phyloP scores from a whole-genome alignment of 129 eudicot genomes.

The Pulicaria dysenterica region DNA sequence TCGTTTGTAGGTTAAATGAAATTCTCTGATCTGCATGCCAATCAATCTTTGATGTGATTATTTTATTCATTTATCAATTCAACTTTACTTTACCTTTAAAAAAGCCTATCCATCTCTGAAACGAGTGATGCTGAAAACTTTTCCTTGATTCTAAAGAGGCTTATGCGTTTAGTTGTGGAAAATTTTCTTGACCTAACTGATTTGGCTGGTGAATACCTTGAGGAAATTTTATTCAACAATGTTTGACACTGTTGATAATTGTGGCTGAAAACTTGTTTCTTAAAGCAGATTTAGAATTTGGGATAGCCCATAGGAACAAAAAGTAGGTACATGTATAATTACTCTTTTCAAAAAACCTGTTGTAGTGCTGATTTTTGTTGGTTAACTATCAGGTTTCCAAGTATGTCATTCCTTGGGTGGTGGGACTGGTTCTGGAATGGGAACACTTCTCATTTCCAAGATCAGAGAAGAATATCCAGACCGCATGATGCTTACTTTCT shows the following conservation, averaged over 20 bases:
- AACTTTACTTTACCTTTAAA: background rate
- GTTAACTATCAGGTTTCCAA: slow-evolving; percentile 41
- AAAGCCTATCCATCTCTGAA: background rate
- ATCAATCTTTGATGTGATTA: background rate
- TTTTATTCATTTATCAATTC: background rate
- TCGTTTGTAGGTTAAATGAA: background rate
- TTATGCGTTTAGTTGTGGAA: too few species aligned
- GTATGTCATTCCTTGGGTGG: slow-evolving; percentile 80
- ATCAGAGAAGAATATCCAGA: slow-evolving; percentile 73
- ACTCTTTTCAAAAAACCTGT: background rate
- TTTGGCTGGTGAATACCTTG: too few species aligned
- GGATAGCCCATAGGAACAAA: background rate
- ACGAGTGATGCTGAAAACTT: background rate
- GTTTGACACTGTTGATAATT: background rate
- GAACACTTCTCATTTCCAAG: slow-evolving; percentile 72
- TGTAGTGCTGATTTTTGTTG: background rate
- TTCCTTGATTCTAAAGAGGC: background rate
- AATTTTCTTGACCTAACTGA: too few species aligned
- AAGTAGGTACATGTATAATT: too few species aligned
- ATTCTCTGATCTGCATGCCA: background rate
- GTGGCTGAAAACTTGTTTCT: background rate
- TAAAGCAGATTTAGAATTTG: too few species aligned
- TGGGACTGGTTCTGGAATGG: slow-evolving; percentile 80
- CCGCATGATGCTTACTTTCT: slow-evolving; percentile 79
- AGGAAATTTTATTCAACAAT: too few species aligned